Evolutionary conservation across 768 basidiomycete genomes (phyloP).

Genomic region (Cantharellus anzutake): DNA sequence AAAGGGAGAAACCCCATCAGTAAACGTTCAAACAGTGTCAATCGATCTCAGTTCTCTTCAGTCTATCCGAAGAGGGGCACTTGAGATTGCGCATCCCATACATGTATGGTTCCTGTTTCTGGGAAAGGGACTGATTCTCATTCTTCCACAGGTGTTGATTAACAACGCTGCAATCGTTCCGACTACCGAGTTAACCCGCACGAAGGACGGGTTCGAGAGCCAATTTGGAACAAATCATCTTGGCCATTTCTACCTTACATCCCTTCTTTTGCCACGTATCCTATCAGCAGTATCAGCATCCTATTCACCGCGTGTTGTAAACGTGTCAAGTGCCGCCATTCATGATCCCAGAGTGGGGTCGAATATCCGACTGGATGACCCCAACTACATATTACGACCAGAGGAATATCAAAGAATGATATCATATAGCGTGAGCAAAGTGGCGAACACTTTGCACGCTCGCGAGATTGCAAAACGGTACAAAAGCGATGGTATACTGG

Average conservation of each 20-base stretch:
- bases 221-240: not conserved
- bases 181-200: not conserved
- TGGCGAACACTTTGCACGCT: not conserved
- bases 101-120: not conserved
- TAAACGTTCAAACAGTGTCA: constrained; percentile 3
- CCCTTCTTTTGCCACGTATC: not conserved
- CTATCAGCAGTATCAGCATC: not conserved
- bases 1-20: constrained; percentile 3
- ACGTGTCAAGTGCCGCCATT: not conserved
- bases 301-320: not conserved
- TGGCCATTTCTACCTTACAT: not conserved
- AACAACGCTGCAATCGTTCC: not conserved
- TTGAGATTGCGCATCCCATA: constrained; percentile 7
- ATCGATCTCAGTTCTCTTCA: constrained; percentile 7
- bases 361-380: not conserved
- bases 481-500: not conserved
- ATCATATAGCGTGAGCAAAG: not conserved
- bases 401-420: not conserved
- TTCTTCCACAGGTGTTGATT: not conserved
- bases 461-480: not conserved
- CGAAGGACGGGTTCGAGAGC: not conserved
- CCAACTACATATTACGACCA: not conserved
- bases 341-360: too few species aligned
- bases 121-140: not conserved
- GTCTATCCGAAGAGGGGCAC: constrained; percentile 2